Base-by-base conservation (phyloP, 495 filamentous ascomycete genomes). In the Lophium mytilinum region DNA sequence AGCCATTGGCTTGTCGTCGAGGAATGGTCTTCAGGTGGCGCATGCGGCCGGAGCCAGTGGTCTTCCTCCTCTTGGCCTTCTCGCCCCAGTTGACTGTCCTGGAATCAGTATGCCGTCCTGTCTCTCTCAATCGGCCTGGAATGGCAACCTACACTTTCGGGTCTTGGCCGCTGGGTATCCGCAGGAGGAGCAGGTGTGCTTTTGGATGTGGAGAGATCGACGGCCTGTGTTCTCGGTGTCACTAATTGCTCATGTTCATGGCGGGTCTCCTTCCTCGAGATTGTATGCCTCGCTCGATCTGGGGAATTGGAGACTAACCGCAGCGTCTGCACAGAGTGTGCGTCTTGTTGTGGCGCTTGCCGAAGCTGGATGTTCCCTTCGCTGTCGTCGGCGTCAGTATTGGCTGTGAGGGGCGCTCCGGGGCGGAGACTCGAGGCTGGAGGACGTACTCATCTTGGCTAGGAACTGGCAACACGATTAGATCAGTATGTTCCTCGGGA, bases 21-120 rank as follows among this genome's bases (percentile, higher is more conserved):
- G 92, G 79, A 69, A 97, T 83, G 65, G 80, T 82, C 80, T 91
- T 92, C 73, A 97, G 83, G 79, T 90, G 86, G 58, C 88, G 80
- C 86, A 90, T 90, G 68, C 93, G 84, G 74, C 93, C 93, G 71
- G 88, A 88, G 65, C 93, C 93, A 68, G 89, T 93, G 69, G 91
- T 96, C 92, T 96, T 97, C 87, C 93, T 90, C 76, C 93, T 79
- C 87, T 95, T 97, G 68, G 91, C 94, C 83, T 98, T 98, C 84
- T 96, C 90, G 76, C 87, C 82, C 93, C 93, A 98, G 85, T 98
- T 95, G 83, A 85, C 93, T 98, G 70, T 76, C 24, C 9, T 34
- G 57, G 4, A 30, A 30, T 30, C 24, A 30, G 24, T 30, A 30
- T 30, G 24, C 24, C 24, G 24, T 30, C 24, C 24, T 30, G 24